A percentile compares a stretch with the other conserved stretches of the same genome.
phyloP scores from a whole-genome alignment of 2,329 filamentous ascomycete species.

The Dendryphion nanum region DNA sequence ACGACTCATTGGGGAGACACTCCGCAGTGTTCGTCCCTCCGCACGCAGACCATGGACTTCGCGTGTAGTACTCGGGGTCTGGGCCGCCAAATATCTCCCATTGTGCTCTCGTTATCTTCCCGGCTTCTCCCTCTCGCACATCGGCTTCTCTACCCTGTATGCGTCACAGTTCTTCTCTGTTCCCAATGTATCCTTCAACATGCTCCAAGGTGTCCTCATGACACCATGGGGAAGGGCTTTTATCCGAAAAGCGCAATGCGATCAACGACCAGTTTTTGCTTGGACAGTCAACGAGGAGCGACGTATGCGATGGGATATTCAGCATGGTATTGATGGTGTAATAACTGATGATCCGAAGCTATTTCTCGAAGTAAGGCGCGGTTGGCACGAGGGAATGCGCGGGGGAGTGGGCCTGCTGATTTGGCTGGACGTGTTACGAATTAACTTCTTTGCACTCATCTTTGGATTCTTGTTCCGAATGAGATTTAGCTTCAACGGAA shows the following conservation, averaged over 20 bases:
- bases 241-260: constrained; percentile 57
- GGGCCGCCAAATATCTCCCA: constrained; percentile 73
- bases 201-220: constrained; percentile 67
- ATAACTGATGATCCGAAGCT: constrained; percentile 78
- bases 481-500: constrained; percentile 25
- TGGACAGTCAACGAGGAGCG: constrained; percentile 85
- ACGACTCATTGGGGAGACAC: constrained; percentile 61
- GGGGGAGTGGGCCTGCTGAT: constrained; percentile 25
- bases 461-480: constrained; percentile 32
- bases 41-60: constrained; percentile 62
- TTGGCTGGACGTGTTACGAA: constrained; percentile 29
- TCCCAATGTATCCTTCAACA: constrained; percentile 73
- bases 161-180: constrained; percentile 68
- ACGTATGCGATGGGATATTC: constrained; percentile 80
- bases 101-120: constrained; percentile 63
- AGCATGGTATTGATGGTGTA: constrained; percentile 68
- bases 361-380: constrained; percentile 58
- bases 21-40: constrained; percentile 52
- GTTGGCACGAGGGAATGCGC: constrained; percentile 39
- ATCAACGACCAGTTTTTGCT: constrained; percentile 62
- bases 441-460: constrained; percentile 34
- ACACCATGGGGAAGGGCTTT: constrained; percentile 67
- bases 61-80: constrained; percentile 77
- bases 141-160: constrained; percentile 65
- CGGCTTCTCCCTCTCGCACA: constrained; percentile 63